These are phyloP conservation scores for Pseudogymnoascus sp. DNA, from an alignment of 2,329 filamentous ascomycete species.

Conservation along the genomic window DNA sequence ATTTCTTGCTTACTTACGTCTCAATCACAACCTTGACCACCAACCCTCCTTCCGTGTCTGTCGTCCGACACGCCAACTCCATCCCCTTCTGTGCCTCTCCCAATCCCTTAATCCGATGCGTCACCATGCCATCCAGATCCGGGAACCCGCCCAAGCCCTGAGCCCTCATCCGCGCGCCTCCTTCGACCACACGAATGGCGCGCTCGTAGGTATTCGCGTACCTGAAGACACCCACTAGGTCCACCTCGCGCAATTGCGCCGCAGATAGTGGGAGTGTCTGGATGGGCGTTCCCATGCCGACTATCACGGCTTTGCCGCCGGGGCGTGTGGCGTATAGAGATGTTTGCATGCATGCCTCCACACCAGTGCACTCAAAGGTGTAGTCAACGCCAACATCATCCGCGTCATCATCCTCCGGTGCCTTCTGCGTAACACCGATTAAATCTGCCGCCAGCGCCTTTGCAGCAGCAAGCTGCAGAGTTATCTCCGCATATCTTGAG, in stretches of 20 bases:
- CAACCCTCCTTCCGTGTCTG: conserved; percentile 53
- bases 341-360: conserved; percentile 69
- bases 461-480: conserved; percentile 62
- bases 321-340: conserved; percentile 60
- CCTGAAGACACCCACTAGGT: conserved; percentile 77
- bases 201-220: conserved; percentile 78
- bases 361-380: conserved; percentile 67
- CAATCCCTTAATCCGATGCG: conserved; percentile 78
- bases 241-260: conserved; percentile 82
- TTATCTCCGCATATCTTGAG: conserved; percentile 70
- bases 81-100: conserved; percentile 77
- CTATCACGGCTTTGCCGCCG: conserved; percentile 77
- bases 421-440: conserved; percentile 62
- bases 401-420: conserved; percentile 51
- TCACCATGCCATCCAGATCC: conserved; percentile 58
- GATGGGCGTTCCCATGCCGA: conserved; percentile 81
- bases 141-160: conserved; percentile 68
- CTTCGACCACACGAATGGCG: conserved; percentile 63
- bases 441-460: conserved; percentile 58
- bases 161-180: conserved; percentile 60
- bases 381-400: conserved; percentile 60
- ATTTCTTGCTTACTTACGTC: neutral
- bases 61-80: conserved; percentile 62
- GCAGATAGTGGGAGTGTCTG: conserved; percentile 90
- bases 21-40: conserved; percentile 1